Evolutionary conservation across 139 green algal genomes (phyloP).

Genomic region (Chlamydomonas schloesseri): DNA sequence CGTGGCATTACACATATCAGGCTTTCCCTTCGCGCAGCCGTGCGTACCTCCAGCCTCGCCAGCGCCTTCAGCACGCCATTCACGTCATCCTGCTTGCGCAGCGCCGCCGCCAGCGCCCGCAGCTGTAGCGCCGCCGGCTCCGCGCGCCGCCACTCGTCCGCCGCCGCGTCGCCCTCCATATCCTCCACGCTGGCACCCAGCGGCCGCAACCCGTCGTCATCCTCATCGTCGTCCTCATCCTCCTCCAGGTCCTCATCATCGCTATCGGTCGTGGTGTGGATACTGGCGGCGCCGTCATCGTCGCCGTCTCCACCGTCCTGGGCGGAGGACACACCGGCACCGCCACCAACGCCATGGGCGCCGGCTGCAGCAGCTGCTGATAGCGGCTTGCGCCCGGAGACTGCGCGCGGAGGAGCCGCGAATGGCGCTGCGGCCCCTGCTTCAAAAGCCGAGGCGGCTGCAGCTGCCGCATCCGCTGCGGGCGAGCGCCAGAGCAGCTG

Average conservation of each 20-base stretch:
- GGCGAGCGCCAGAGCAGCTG: neutral
- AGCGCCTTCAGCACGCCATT: constrained; percentile 70
- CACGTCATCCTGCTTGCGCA: constrained; percentile 75
- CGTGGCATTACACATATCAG: no score
- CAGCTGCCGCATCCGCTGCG: neutral
- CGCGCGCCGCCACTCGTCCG: constrained; percentile 25
- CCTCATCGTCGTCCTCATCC: constrained; percentile 53
- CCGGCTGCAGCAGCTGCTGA: no score
- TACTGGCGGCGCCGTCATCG: neutral
- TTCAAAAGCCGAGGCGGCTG: constrained; percentile 5
- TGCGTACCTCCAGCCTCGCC: constrained; percentile 36
- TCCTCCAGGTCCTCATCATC: constrained; percentile 30
- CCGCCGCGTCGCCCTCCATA: constrained; percentile 42
- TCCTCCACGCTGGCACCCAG: constrained; percentile 50
- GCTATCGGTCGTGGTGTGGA: constrained; percentile 19
- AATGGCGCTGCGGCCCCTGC: neutral
- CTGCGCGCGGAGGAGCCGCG: no score
- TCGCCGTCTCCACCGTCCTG: constrained; percentile 27
- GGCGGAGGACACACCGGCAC: neutral
- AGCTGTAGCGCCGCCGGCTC: constrained; percentile 53
- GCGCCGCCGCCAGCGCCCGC: constrained; percentile 56
- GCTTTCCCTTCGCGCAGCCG: no score
- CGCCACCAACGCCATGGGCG: neutral
- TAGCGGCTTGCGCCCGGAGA: no score
- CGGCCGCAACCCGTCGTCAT: neutral